Evolutionary conservation across 306 rosid genomes (phyloP), one percentile per base, ranked within the genome.

Genomic region (Sicyos baderoa): DNA sequence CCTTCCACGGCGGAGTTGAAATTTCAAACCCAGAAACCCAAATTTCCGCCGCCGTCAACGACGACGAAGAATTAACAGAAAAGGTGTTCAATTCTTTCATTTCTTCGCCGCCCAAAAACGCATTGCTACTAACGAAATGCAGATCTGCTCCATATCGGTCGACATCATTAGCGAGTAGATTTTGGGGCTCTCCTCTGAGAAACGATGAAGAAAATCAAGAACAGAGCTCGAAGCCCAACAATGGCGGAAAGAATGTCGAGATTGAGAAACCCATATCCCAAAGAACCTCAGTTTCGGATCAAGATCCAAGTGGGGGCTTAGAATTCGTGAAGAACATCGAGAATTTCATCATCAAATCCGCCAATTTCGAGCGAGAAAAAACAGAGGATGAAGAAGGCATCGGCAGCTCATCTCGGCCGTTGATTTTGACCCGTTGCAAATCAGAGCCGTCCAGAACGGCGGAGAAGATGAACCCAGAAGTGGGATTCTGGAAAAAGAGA

Each of bases 111-210:
- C 96, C 95, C 3, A 87, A 81, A 71, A 86, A 92, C n/a, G 96
- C 93, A 25, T 82, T 89, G 69, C 61, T 87, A 16, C 71, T 92
- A 2, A 89, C 89, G 6, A 82, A 96, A 18, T 84, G 97, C 56
- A 87, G 90, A 82, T 92, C 96, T 25, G 89, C 91, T 45, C 96
- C 97, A 8, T 84, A 88, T 69, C 86, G 97, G 72, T 86, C 99
- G 53, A 90, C 97, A 0, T 94, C 99, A 35, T 58, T 94, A 32
- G 92, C 89, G 3, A 51, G 82, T 35, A 84, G 89, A 77, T 89
- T 91, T 66, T 86, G 83, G 96, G 78, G 87, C 54, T 90, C 98
- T 9, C 95, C 97, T 0, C 9, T 66, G 0, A 71, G 66, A 56
- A 70, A 17, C 8, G 86, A 85, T 1, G 48, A 64, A 1, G 37